Evolutionary conservation across 2,329 filamentous ascomycete species (phyloP), one percentile per base, ranked within the genome.

Genomic region (Cladorrhinum sp.): DNA sequence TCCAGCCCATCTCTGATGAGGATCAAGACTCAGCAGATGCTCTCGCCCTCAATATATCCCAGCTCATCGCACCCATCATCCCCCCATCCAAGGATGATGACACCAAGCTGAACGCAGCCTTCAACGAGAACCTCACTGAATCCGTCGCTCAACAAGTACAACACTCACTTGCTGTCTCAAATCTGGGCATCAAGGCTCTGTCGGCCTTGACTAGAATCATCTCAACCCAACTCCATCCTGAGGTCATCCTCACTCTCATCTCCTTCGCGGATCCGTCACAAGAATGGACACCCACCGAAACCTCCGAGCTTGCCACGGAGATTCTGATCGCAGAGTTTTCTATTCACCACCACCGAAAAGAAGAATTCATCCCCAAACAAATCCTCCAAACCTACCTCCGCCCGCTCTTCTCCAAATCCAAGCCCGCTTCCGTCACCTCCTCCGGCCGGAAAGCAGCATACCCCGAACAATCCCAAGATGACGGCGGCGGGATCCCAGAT

Each of bases 301-400:
- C 75, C 1, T 68, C 73, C 4, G n/a, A 55, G 0, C 55, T 67
- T 0, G 76, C 81, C 1, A 42, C 46, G 0, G 39, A 53, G 1
- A 63, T 82, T 1, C 64, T 82, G 3, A 49, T 68, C 1, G 20
- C 64, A 1, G 69, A 74, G 1, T 55, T 77, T 4, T 14, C 61
- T 10, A 1, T 10, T 50, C 16, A 6, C 26, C 24, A 9, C 60
- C 51, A 9, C 60, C 51, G 14, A 20, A 69, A 56, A 24, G 62
- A n/a, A 23, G 62, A 2, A 2, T 81, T 86, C 65, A 75, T 86
- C 65, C 75, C 81, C 18, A 76, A 80, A n/a, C 75, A 80, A 42
- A 77, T 92, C 59, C 81, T 93, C 3, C 78, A 82, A 63, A 75
- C 76, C 67, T 86, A 86, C 68, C 79, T 93, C 55, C 86, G 86